Evolutionary conservation across 163 green algal species (phyloP).

Genomic region (Coccomyxa subellipsoidea): DNA sequence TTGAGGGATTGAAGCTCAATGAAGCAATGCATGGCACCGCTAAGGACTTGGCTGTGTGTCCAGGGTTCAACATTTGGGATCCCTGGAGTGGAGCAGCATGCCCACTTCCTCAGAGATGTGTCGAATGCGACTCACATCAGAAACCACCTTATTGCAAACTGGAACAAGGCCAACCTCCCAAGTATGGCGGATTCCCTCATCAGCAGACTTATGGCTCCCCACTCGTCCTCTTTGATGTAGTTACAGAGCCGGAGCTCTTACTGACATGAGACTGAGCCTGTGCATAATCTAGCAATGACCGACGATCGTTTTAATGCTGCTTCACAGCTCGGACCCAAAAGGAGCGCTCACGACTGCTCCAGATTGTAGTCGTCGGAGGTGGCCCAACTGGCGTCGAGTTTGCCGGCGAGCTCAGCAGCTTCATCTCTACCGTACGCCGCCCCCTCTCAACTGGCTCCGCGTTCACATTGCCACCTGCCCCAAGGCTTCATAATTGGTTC

Average conservation of each 20-base stretch:
- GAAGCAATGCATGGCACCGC: too few species aligned
- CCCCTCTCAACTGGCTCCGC: neutral
- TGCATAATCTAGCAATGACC: too few species aligned
- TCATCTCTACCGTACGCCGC: slow-evolving; percentile 52
- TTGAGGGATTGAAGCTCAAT: too few species aligned
- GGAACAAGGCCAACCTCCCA: slow-evolving; percentile 66
- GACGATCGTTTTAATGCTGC: neutral
- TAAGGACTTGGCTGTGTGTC: too few species aligned
- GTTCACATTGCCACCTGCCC: neutral
- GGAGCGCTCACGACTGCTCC: slow-evolving; percentile 58
- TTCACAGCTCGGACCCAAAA: neutral
- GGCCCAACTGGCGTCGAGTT: slow-evolving; percentile 89
- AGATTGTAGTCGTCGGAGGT: slow-evolving; percentile 87
- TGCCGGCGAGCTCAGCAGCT: slow-evolving; percentile 73
- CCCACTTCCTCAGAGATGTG: slow-evolving; percentile 80
- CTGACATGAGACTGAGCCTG: too few species aligned
- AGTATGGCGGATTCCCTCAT: slow-evolving; percentile 18
- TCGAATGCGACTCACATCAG: slow-evolving; percentile 65
- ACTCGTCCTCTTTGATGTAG: too few species aligned
- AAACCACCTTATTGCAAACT: slow-evolving; percentile 66
- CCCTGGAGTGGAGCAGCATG: slow-evolving; percentile 80
- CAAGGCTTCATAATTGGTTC: neutral
- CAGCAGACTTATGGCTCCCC: too few species aligned
- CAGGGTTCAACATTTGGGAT: slow-evolving; percentile 91
- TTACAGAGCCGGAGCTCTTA: too few species aligned